These are phyloP conservation scores for Ogataea polymorpha DNA, from an alignment of 805 yeast species.

Conservation along the genomic window DNA sequence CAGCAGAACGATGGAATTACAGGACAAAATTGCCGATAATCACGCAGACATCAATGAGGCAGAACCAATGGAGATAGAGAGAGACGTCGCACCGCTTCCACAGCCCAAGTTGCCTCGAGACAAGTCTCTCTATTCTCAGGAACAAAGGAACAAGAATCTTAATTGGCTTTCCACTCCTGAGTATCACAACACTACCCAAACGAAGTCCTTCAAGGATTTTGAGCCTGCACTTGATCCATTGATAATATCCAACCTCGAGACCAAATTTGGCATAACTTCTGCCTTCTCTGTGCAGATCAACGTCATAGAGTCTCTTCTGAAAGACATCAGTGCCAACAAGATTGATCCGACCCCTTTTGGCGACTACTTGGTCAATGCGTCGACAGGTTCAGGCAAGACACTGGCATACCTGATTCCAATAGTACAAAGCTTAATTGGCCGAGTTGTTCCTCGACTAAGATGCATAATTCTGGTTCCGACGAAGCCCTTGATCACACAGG, in stretches of 20 bases:
- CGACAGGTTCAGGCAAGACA: slow-evolving; percentile 96
- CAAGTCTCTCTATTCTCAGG: slow-evolving; percentile 34
- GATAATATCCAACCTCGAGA: slow-evolving; percentile 44
- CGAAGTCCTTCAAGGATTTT: slow-evolving; percentile 48
- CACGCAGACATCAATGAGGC: slow-evolving; percentile 15
- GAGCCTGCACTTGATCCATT: slow-evolving; percentile 38
- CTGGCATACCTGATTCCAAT: slow-evolving; percentile 85
- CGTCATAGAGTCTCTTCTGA: slow-evolving; percentile 53
- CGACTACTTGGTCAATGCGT: slow-evolving; percentile 84
- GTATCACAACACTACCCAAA: slow-evolving; percentile 47
- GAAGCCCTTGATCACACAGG: slow-evolving; percentile 81
- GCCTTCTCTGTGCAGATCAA: slow-evolving; percentile 80
- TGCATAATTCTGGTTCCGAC: slow-evolving; percentile 88
- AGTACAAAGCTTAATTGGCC: slow-evolving; percentile 57
- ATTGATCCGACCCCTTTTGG: slow-evolving; percentile 56
- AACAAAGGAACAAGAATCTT: slow-evolving; percentile 36
- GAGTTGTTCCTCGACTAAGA: slow-evolving; percentile 69
- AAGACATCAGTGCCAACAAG: slow-evolving; percentile 38
- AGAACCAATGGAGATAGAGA: slow-evolving; percentile 29
- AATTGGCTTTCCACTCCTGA: slow-evolving; percentile 70
- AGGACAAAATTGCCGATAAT: slow-evolving; percentile 17
- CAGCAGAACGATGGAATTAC: slow-evolving; percentile 37
- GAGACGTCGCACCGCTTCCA: slow-evolving; percentile 71
- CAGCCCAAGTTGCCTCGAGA: slow-evolving; percentile 73
- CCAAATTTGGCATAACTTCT: slow-evolving; percentile 39